Evolutionary conservation across 177 flowering plant genomes (phyloP).

Genomic region (Vitis hybrid): DNA sequence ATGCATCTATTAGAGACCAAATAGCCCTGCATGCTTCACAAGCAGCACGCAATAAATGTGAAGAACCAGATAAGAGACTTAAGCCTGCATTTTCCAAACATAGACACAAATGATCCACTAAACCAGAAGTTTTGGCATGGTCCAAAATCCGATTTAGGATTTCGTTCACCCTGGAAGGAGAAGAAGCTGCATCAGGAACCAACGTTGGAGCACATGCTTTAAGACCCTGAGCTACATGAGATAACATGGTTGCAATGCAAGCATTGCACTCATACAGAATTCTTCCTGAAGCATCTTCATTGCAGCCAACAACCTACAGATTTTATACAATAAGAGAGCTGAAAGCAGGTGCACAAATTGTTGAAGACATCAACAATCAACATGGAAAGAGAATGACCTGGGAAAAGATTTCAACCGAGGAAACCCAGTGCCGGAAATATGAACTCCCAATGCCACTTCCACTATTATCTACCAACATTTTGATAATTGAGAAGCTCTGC

Average conservation of each 20-base stretch:
- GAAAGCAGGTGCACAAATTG: background rate
- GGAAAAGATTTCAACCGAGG: constrained; percentile 55
- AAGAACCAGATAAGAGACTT: constrained; percentile 72
- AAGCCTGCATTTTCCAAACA: constrained; percentile 71
- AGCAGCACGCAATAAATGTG: constrained; percentile 72
- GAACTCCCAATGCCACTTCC: constrained; percentile 46
- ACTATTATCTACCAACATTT: constrained; percentile 50
- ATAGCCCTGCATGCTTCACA: constrained; percentile 81
- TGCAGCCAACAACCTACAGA: constrained; percentile 53
- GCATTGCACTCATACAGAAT: constrained; percentile 65
- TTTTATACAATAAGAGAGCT: constrained; percentile 14
- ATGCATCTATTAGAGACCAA: constrained; percentile 73
- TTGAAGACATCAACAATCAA: background rate
- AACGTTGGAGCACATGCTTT: constrained; percentile 32
- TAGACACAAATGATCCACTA: constrained; percentile 56
- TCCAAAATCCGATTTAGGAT: constrained; percentile 50
- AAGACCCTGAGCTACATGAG: constrained; percentile 54
- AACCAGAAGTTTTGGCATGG: constrained; percentile 61
- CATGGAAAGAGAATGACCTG: constrained; percentile 47
- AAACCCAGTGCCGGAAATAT: constrained; percentile 70
- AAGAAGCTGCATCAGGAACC: constrained; percentile 32
- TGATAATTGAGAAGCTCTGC: constrained; percentile 73
- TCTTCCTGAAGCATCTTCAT: constrained; percentile 64
- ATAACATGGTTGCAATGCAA: constrained; percentile 57
- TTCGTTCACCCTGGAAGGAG: constrained; percentile 31